Percentiles rank a stretch among this genome's conserved stretches.
These are phyloP conservation scores for Rhodamnia argentea DNA, from an alignment of 345 rosid genomes.

Conservation along the genomic window DNA sequence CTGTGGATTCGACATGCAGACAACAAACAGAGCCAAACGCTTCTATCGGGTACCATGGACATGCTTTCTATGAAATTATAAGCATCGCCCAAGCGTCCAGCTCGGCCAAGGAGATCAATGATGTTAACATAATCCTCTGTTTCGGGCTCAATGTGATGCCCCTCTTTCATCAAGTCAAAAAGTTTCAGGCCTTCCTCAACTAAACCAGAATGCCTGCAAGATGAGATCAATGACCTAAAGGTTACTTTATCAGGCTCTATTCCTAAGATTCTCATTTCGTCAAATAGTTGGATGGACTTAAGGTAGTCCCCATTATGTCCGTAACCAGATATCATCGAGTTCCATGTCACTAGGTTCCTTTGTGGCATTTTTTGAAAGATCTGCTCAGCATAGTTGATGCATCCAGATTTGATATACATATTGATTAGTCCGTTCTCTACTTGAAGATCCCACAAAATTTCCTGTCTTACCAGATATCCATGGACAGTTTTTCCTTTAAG, in stretches of 20 bases:
- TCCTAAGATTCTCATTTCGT: slow-evolving; percentile 48
- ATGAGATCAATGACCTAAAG: slow-evolving; percentile 57
- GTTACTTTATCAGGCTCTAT: slow-evolving; percentile 54
- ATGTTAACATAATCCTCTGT: slow-evolving; percentile 62
- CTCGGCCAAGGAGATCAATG: slow-evolving; percentile 76
- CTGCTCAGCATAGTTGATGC: slow-evolving; percentile 31
- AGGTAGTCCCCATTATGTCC: slow-evolving; percentile 62
- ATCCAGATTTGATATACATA: slow-evolving; percentile 79
- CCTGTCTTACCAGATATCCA: slow-evolving; percentile 44
- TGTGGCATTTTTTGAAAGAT: slow-evolving; percentile 39
- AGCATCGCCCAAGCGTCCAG: slow-evolving; percentile 54
- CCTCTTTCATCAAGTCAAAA: slow-evolving; percentile 40
- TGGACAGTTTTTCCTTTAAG: slow-evolving; percentile 57
- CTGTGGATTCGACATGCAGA: slow-evolving; percentile 49
- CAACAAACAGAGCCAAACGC: slow-evolving; percentile 64
- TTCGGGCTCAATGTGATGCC: slow-evolving; percentile 37
- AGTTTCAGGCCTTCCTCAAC: slow-evolving; percentile 46
- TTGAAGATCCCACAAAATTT: slow-evolving; percentile 35
- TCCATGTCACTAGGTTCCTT: slow-evolving; percentile 60
- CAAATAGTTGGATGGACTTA: slow-evolving; percentile 36
- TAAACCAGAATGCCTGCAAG: slow-evolving; percentile 78
- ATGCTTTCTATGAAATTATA: slow-evolving; percentile 39
- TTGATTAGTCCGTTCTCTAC: slow-evolving; percentile 65
- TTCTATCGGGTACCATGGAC: slow-evolving; percentile 43
- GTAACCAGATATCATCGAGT: slow-evolving; percentile 66